These are phyloP conservation scores for Colletotrichum lini DNA, from an alignment of 2,329 filamentous ascomycete genomes.

Conservation along the genomic window DNA sequence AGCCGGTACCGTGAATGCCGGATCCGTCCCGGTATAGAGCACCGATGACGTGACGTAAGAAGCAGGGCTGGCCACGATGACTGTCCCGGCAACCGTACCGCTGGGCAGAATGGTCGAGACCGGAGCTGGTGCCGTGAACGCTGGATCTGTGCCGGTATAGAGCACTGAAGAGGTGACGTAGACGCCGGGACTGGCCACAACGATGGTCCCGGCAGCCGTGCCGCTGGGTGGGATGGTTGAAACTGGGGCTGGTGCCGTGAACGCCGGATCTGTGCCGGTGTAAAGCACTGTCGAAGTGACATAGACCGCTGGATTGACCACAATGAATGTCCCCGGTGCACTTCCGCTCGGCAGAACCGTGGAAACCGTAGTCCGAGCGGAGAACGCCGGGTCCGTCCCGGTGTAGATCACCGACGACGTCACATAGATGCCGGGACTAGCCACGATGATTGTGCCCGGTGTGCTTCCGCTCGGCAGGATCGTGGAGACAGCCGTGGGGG, in stretches of 20 bases:
- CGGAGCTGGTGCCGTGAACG: neutral
- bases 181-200: neutral
- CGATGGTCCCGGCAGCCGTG: slow-evolving; percentile 22
- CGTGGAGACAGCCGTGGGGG: slow-evolving; percentile 24
- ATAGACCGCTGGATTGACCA: neutral
- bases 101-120: slow-evolving; percentile 17
- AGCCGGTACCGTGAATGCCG: slow-evolving; percentile 8
- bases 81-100: slow-evolving; percentile 31
- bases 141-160: too few relatives aligned
- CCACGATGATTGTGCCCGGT: slow-evolving; percentile 26
- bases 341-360: slow-evolving; percentile 25
- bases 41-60: slow-evolving; percentile 27
- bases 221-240: slow-evolving; percentile 27
- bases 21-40: slow-evolving; percentile 15
- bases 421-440: slow-evolving; percentile 23
- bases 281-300: too few relatives aligned
- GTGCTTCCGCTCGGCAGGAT: slow-evolving; percentile 26
- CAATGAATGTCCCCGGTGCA: slow-evolving; percentile 24
- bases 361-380: neutral
- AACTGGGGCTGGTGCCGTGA: neutral
- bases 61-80: slow-evolving; percentile 25
- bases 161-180: too few relatives aligned
- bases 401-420: slow-evolving; percentile 26
- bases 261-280: too few relatives aligned
- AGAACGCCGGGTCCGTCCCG: slow-evolving; percentile 17